Conservation (phyloP, 2,329 filamentous ascomycete species). For the Colletotrichum sp. region DNA sequence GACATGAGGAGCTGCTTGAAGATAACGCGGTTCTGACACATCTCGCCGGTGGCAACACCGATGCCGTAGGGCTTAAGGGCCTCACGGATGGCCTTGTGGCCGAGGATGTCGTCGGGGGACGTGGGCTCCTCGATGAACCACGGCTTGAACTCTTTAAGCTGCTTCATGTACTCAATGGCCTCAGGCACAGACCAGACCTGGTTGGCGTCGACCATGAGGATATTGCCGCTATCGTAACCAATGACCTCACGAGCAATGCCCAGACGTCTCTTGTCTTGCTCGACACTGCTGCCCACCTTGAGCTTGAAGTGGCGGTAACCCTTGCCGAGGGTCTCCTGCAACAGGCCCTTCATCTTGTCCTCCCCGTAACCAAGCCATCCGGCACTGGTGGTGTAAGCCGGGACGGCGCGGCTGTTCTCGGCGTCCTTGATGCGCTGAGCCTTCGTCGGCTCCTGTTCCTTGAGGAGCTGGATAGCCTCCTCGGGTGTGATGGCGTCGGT, state of each 20-base stretch:
- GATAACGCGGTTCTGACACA: conserved; percentile 93
- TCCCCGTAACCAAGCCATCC: conserved; percentile 93
- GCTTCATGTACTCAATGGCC: conserved; percentile 84
- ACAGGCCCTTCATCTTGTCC: conserved; percentile 80
- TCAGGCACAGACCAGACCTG: conserved; percentile 92
- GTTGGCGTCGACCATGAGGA: conserved; percentile 93
- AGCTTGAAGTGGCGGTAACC: conserved; percentile 91
- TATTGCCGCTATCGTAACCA: conserved; percentile 81
- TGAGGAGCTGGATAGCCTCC: conserved; percentile 77
- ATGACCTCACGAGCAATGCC: conserved; percentile 79
- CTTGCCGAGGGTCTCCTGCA: conserved; percentile 75
- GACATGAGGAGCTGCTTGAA: conserved; percentile 89
- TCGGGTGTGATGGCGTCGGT: conserved; percentile 90
- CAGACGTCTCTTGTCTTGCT: conserved; percentile 74
- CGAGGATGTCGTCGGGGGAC: conserved; percentile 86
- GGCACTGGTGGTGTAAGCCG: conserved; percentile 88
- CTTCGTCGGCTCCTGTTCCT: conserved; percentile 71
- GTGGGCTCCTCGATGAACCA: conserved; percentile 98
- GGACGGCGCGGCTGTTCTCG: conserved; percentile 75
- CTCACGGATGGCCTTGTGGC: conserved; percentile 84
- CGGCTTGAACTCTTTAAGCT: conserved; percentile 82
- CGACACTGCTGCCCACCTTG: conserved; percentile 80
- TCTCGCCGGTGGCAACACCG: conserved; percentile 89
- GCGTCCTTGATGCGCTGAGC: conserved; percentile 75
- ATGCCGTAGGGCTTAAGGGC: conserved; percentile 78